Evolutionary conservation across 768 basidiomycete species (phyloP).

Genomic region (Auriscalpium vulgare): DNA sequence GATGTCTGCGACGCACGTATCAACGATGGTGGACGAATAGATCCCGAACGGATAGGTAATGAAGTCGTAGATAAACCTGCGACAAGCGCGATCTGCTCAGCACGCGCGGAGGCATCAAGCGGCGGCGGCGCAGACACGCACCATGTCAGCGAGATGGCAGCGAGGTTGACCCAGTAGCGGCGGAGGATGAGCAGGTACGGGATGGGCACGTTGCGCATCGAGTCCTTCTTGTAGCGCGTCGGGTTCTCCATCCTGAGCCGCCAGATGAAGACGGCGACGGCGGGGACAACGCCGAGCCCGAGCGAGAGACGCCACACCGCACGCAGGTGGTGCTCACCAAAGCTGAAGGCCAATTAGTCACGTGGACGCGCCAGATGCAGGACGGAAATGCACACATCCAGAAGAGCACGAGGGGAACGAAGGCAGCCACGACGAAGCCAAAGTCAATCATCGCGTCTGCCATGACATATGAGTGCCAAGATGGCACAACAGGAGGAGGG

Average conservation of each 20-base stretch:
- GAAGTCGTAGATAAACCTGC: conserved; percentile 79
- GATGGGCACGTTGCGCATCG: conserved; percentile 67
- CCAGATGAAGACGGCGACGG: conserved; percentile 77
- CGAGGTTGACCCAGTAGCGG: conserved; percentile 71
- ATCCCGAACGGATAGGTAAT: conserved; percentile 75
- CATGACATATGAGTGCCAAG: background rate
- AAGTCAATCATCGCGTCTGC: conserved; percentile 80
- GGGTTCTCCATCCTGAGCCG: conserved; percentile 82
- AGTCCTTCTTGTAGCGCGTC: conserved; percentile 59
- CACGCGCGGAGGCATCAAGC: conserved; percentile 1
- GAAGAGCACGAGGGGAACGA: conserved; percentile 77
- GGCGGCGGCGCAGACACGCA: conserved; percentile 19
- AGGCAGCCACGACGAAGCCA: conserved; percentile 72
- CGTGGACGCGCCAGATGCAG: background rate
- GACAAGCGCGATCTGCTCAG: conserved; percentile 40
- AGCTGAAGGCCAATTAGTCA: conserved; percentile 32
- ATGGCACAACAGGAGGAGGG: background rate
- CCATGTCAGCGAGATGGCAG: conserved; percentile 76
- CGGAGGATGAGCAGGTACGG: conserved; percentile 72
- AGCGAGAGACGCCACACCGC: conserved; percentile 85
- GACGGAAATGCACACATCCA: conserved; percentile 63
- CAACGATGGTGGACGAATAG: conserved; percentile 70
- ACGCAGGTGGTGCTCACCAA: conserved; percentile 69
- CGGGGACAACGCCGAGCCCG: conserved; percentile 78
- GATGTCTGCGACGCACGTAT: conserved; percentile 35